Percentiles rank a stretch among this genome's conserved stretches.
phyloP scores from a whole-genome alignment of 208 protist genomes.

The Acanthamoeba healyi region DNA sequence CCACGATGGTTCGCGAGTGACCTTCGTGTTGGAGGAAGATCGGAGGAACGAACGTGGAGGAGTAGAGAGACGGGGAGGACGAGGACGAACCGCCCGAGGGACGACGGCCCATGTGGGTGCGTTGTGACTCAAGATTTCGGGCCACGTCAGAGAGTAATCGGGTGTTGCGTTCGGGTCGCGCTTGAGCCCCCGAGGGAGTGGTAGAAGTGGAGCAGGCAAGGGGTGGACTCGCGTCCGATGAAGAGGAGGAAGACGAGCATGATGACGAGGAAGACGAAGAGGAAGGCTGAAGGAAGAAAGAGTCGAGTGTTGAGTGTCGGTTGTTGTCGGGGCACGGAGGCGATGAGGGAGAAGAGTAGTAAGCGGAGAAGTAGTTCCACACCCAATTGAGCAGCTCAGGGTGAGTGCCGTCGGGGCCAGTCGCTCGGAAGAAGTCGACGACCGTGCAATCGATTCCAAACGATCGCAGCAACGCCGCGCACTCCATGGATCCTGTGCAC shows the following conservation, averaged over 20 bases:
- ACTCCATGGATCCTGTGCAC: slow-evolving; percentile 63
- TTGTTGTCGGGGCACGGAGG: background rate
- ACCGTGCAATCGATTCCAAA: slow-evolving; percentile 74
- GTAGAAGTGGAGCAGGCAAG: background rate
- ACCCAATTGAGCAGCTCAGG: slow-evolving; percentile 65
- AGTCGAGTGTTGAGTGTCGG: background rate
- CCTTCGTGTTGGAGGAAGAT: slow-evolving; percentile 74
- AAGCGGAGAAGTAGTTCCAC: slow-evolving; percentile 65
- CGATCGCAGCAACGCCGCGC: slow-evolving; percentile 69
- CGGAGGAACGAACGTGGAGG: slow-evolving; percentile 16
- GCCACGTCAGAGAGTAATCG: slow-evolving; percentile 7
- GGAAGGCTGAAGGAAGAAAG: background rate
- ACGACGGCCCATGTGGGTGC: background rate
- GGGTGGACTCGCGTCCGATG: background rate
- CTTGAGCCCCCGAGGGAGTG: background rate
- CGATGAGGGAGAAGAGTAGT: background rate
- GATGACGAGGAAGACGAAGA: background rate
- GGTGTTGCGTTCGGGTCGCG: background rate
- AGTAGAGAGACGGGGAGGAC: slow-evolving; percentile 9
- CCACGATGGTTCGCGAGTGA: slow-evolving; percentile 74
- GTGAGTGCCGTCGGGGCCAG: slow-evolving; percentile 57
- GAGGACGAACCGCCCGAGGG: slow-evolving; percentile 34
- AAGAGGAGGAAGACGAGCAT: background rate
- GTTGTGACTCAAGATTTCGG: background rate
- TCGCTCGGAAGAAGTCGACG: slow-evolving; percentile 68